phyloP scores from a whole-genome alignment of 768 basidiomycete genomes.

The Gloeopeniophorella convolvens region DNA sequence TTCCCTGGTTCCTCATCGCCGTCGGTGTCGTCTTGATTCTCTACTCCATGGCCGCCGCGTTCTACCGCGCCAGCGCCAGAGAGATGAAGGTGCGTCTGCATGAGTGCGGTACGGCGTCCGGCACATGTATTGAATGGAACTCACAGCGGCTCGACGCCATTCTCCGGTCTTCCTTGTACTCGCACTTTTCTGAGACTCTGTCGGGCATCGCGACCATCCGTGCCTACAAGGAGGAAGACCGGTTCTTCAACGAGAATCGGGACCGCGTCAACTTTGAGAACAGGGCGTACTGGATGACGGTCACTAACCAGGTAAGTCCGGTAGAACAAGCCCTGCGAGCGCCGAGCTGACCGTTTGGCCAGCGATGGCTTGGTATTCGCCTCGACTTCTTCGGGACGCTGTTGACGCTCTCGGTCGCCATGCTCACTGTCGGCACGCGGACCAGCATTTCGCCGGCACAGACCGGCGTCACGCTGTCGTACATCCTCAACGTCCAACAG shows the following conservation, averaged over 20 bases:
- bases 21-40: slow-evolving; percentile 50
- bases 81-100: slow-evolving; percentile 59
- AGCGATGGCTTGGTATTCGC: slow-evolving; percentile 84
- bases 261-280: slow-evolving; percentile 80
- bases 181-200: slow-evolving; percentile 88
- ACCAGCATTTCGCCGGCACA: slow-evolving; percentile 73
- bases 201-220: slow-evolving; percentile 84
- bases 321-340: slow-evolving; percentile 38
- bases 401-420: slow-evolving; percentile 69
- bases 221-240: slow-evolving; percentile 72
- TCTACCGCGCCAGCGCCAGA: slow-evolving; percentile 81
- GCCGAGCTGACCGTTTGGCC: slow-evolving; percentile 61
- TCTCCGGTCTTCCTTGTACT: slow-evolving; percentile 80
- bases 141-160: slow-evolving; percentile 65
- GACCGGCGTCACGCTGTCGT: slow-evolving; percentile 71
- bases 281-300: slow-evolving; percentile 82
- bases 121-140: not conserved
- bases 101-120: not conserved
- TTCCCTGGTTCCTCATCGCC: slow-evolving; percentile 83
- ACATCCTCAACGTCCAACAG: slow-evolving; percentile 76
- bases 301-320: slow-evolving; percentile 61
- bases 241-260: slow-evolving; percentile 74
- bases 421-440: slow-evolving; percentile 70
- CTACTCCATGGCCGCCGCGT: slow-evolving; percentile 68
- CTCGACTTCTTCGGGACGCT: slow-evolving; percentile 77